Base-by-base conservation (phyloP, 371 early-diverging fungal species). In the Batrachochytrium dendrobatidis region DNA sequence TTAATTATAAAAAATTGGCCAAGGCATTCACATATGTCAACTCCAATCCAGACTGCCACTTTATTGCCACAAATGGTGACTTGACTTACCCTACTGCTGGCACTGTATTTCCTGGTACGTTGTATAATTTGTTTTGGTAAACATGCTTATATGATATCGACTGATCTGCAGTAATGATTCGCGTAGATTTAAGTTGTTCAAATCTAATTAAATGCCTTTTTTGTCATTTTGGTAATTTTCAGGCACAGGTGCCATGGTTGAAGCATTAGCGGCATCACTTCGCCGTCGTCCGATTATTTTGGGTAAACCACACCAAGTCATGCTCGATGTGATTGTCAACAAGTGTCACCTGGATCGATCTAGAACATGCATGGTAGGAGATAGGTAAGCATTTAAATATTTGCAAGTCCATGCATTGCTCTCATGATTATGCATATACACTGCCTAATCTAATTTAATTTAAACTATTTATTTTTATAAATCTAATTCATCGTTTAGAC, bases 361-460 rank as follows among this genome's bases (percentile, higher is more conserved):
- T 12, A 77, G 88, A 57, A 92, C 94, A 0, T 89, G 89, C 72
- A 98, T 98, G 98, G 86, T 98, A 53, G 98, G 98, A 28, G 98
- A 98, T 70, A 84, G 93, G 64, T 71, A 59, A 51, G 49, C 18
- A 3, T 31, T 45, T n/a, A n/a, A n/a, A 24, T 62, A 26, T 18
- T 56, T 26, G 24, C 5, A 48, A n/a, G n/a, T n/a, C n/a, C n/a
- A n/a, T n/a, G n/a, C n/a, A n/a, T n/a, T n/a, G n/a, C n/a, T n/a
- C 39, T 12, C 39, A 6, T 7, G n/a, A 10, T 51, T 29, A 30
- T 10, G 25, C 30, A 17, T 17, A 46, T 52, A 12, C 20, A 20
- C 8, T 24, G 20, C 53, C 20, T 59, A 52, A 6, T 7, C 10
- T 10, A 5, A 26, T 20, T 25, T 17, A 17, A 8, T 18, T 10